phyloP scores from a whole-genome alignment of 2,329 filamentous ascomycete genomes.

The Talaromyces amestolkiae region DNA sequence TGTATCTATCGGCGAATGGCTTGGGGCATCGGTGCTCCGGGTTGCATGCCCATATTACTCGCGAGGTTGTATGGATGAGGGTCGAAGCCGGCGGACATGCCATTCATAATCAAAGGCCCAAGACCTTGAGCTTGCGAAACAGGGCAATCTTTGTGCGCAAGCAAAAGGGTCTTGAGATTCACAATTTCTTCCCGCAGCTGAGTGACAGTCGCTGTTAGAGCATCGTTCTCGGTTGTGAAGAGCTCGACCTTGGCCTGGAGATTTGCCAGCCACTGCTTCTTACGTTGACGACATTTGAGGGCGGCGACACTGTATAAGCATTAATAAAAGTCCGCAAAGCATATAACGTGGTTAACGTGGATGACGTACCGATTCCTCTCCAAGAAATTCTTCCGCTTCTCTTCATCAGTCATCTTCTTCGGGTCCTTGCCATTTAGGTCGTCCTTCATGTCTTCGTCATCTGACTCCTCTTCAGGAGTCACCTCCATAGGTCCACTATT shows the following conservation, averaged over 20 bases:
- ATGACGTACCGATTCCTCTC: constrained; percentile 82
- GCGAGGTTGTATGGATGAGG: constrained; percentile 45
- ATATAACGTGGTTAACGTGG: neutral
- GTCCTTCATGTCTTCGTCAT: constrained; percentile 55
- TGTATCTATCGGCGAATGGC: constrained; percentile 35
- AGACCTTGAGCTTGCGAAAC: constrained; percentile 84
- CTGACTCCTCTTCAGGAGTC: constrained; percentile 50
- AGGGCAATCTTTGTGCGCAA: constrained; percentile 95
- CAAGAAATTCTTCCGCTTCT: constrained; percentile 97
- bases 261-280: constrained; percentile 98
- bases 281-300: constrained; percentile 92
- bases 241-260: constrained; percentile 92
- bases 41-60: constrained; percentile 43
- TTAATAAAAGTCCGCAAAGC: constrained; percentile 1
- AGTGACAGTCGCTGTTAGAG: constrained; percentile 76
- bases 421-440: constrained; percentile 53
- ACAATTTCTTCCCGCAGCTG: constrained; percentile 89
- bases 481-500: constrained; percentile 46
- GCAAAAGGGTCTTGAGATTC: constrained; percentile 84
- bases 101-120: constrained; percentile 42
- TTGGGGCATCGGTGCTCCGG: constrained; percentile 36
- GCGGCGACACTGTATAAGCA: constrained; percentile 71
- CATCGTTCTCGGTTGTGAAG: constrained; percentile 88
- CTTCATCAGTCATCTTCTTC: constrained; percentile 95
- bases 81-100: constrained; percentile 40